Evolutionary conservation across 352 stramenopile genomes (phyloP), one percentile per base, ranked within the genome.

Genomic region (Phytopythium aichiense): DNA sequence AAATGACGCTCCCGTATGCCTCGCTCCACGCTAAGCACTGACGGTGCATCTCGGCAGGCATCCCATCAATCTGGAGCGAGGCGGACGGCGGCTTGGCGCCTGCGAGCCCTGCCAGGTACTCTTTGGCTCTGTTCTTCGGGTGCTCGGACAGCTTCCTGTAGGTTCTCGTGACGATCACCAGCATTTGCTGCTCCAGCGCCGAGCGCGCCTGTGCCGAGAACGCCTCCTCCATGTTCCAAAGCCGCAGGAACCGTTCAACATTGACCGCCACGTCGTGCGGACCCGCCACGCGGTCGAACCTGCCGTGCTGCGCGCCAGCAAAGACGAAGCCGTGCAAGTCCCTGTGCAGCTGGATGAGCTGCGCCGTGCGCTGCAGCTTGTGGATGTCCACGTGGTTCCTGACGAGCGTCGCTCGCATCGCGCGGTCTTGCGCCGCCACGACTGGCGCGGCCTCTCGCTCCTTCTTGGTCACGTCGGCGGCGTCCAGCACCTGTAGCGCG

Each of bases 361-460:
- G 45, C 11, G 65, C 62, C 40, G 90, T 72, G 0, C 71, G 72
- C 61, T 91, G 82, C 4, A 92, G 63, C 56, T 88, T 91, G 52
- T 89, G 73, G 30, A 91, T 91, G 11, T 76, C 72, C 49, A 84
- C 73, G 67, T 95, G 86, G 58, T 93, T 92, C 33, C 72, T 68
- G 9, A 79, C 58, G 16, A 91, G 65, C 64, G 88, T 77, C 13
- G 48, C 45, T 7, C 84, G 68, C 31, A 87, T 58, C 7, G 72
- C 79, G 7, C 74, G 60, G 56, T 92, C 84, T 22, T 91, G 75
- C 0, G 79, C 77, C 22, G 72, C 77, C n/a, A 90, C 65, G 4
- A 66, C 49, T n/a, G 71, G 52, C 3, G 80, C 80, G 18, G 77
- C 20, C 13, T 87, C 74, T 1, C 73, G 64, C 53, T 95, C 86